Conservation (phyloP, 1,284 basidiomycete species). For the Chondrostereum purpureum region DNA sequence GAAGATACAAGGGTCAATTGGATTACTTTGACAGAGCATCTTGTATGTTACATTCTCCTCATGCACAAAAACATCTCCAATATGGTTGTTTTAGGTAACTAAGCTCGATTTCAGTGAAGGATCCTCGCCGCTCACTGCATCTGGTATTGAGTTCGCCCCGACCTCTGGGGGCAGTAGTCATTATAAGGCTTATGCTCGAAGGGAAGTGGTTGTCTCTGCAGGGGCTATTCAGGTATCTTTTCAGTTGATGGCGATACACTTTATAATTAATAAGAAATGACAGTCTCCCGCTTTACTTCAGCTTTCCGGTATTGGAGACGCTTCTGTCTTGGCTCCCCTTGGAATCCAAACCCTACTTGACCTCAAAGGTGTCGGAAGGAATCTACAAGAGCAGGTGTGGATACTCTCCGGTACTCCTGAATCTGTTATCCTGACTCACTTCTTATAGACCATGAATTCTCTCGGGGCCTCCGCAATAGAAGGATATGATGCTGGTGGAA, state of each 20-base stretch:
- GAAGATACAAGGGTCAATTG: slow-evolving; percentile 27
- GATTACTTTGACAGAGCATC: slow-evolving; percentile 26
- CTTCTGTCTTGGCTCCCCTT: slow-evolving; percentile 28
- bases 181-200: slow-evolving; percentile 24
- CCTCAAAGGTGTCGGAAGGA: slow-evolving; percentile 36
- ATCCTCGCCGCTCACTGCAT: slow-evolving; percentile 24
- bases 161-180: slow-evolving; percentile 21
- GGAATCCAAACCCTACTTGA: slow-evolving; percentile 31
- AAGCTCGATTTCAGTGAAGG: slow-evolving; percentile 25
- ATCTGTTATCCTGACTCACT: neutral
- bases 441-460: slow-evolving; percentile 30
- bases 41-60: slow-evolving; percentile 16
- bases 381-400: slow-evolving; percentile 39
- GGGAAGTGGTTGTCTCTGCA: slow-evolving; percentile 32
- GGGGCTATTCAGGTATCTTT: slow-evolving; percentile 25
- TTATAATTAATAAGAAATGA: neutral
- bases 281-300: slow-evolving; percentile 36
- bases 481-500: slow-evolving; percentile 28
- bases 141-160: slow-evolving; percentile 29
- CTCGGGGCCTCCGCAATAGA: slow-evolving; percentile 27
- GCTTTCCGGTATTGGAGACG: slow-evolving; percentile 39
- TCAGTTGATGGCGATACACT: neutral
- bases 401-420: neutral
- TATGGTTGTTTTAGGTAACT: slow-evolving; percentile 21
- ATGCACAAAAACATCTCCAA: neutral